phyloP scores from a whole-genome alignment of 192 early-diverging fungal genomes.

The Entophlyctis luteolus region DNA sequence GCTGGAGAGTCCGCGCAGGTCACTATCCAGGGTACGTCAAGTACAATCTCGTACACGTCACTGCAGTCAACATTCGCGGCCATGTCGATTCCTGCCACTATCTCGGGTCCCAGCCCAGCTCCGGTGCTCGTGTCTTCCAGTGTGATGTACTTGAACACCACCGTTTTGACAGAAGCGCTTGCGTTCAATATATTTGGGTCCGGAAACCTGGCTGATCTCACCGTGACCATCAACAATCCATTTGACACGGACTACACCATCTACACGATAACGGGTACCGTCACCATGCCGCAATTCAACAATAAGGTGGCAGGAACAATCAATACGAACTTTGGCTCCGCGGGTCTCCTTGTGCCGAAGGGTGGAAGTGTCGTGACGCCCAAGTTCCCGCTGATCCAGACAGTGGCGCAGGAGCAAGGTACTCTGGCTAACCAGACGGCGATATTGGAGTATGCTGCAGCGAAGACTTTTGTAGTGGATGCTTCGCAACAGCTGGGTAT shows the following conservation, averaged over 20 bases:
- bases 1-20: not conserved
- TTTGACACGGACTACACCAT: conserved; percentile 14
- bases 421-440: not conserved
- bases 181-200: no score
- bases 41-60: conserved; percentile 15
- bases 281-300: not conserved
- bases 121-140: not conserved
- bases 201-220: not conserved
- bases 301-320: not conserved
- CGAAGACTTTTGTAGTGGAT: not conserved
- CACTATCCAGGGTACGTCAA: not conserved
- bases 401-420: not conserved
- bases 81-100: conserved; percentile 7
- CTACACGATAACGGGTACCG: not conserved
- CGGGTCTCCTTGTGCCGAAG: not conserved
- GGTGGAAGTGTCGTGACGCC: not conserved
- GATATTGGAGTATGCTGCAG: not conserved
- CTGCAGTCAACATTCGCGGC: conserved; percentile 7
- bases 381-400: not conserved
- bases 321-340: not conserved
- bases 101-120: not conserved
- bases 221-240: conserved; percentile 1
- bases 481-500: not conserved
- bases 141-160: not conserved
- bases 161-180: not conserved